Evolutionary conservation across 2,329 filamentous ascomycete species (phyloP).

Genomic region (Rhexocercosporidium sp.): DNA sequence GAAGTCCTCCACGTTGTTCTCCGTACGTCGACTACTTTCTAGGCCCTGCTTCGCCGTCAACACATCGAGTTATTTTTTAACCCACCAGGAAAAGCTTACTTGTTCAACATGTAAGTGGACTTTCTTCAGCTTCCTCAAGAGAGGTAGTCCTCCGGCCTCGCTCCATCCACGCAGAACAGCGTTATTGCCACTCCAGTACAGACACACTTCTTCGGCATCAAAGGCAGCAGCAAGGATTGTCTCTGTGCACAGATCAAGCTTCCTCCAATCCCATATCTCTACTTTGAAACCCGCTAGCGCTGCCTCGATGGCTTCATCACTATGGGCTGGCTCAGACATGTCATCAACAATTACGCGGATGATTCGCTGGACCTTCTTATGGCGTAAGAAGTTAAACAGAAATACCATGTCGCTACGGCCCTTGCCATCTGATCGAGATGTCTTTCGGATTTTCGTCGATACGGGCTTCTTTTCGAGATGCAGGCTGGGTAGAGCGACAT

Average conservation of each 20-base stretch:
- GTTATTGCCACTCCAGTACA: slow-evolving; percentile 45
- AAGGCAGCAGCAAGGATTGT: slow-evolving; percentile 31
- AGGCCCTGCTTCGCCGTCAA: slow-evolving; percentile 20
- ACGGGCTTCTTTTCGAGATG: slow-evolving; percentile 13
- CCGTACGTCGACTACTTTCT: slow-evolving; percentile 18
- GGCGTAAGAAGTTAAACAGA: slow-evolving; percentile 40
- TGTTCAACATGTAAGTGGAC: slow-evolving; percentile 37
- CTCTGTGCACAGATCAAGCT: slow-evolving; percentile 39
- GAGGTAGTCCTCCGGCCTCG: slow-evolving; percentile 34
- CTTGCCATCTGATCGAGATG: slow-evolving; percentile 14
- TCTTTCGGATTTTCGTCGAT: slow-evolving; percentile 15
- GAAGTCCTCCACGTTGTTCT: slow-evolving; percentile 18
- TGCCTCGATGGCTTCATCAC: slow-evolving; percentile 41
- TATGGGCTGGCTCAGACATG: slow-evolving; percentile 31
- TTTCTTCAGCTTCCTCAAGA: slow-evolving; percentile 33
- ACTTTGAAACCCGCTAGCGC: slow-evolving; percentile 36
- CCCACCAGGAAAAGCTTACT: slow-evolving; percentile 22
- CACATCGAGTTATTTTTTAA: not conserved
- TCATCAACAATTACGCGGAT: slow-evolving; percentile 43
- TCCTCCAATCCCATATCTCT: slow-evolving; percentile 42
- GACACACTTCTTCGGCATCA: slow-evolving; percentile 33
- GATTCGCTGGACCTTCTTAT: slow-evolving; percentile 39
- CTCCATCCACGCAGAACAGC: slow-evolving; percentile 43
- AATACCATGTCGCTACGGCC: slow-evolving; percentile 33
- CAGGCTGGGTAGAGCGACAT: slow-evolving; percentile 36